phyloP scores from a whole-genome alignment of 75 land plant species.

The Picea sitchensis region DNA sequence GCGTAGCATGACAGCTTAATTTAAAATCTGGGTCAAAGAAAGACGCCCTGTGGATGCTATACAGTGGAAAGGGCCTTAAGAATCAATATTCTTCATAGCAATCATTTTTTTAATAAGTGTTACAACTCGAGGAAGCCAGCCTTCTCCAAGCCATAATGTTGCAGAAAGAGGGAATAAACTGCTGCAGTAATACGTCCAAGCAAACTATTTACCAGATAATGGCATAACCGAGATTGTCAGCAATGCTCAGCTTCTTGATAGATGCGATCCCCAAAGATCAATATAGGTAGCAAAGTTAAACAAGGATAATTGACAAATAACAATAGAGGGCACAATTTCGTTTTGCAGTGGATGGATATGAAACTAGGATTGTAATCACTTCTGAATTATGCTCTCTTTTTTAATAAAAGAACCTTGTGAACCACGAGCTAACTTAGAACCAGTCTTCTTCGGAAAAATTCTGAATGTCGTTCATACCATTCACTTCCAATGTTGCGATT shows the following conservation, averaged over 20 bases:
- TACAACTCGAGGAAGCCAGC: not conserved
- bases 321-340: not conserved
- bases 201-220: not conserved
- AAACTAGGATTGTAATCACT: not conserved
- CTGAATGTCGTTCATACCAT: not conserved
- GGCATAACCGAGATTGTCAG: not conserved
- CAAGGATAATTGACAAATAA: not conserved
- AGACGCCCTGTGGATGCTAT: too few species aligned
- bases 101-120: not conserved
- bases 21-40: not conserved
- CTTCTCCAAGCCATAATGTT: not conserved
- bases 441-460: not conserved
- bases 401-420: not conserved
- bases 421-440: not conserved
- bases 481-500: not conserved
- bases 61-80: not conserved
- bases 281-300: not conserved
- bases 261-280: not conserved
- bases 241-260: not conserved
- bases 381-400: not conserved
- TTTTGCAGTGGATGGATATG: too few species aligned
- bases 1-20: not conserved
- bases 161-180: not conserved
- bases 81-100: not conserved
- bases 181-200: not conserved